These are phyloP conservation scores for Dictyostelium firmibasis DNA, from an alignment of 78 protist species.

Conservation along the genomic window DNA sequence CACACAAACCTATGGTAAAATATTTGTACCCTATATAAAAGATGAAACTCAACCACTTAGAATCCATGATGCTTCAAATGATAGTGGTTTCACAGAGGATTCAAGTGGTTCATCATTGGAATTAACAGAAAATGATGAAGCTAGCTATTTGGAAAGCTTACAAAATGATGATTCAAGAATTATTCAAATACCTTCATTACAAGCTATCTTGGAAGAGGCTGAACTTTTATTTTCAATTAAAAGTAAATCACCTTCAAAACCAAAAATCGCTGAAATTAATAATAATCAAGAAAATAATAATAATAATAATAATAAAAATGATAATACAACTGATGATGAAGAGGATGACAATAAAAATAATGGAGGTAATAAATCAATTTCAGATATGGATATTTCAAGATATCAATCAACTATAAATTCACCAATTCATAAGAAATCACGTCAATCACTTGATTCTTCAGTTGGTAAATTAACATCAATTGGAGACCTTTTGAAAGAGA, in stretches of 20 bases:
- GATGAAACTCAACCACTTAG: conserved; percentile 60
- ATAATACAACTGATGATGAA: background rate
- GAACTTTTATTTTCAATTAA: background rate
- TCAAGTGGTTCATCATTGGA: background rate
- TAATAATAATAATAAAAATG: background rate
- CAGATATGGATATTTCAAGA: conserved; percentile 24
- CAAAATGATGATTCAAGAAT: background rate
- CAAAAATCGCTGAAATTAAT: background rate
- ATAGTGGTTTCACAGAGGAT: background rate
- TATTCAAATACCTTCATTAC: background rate
- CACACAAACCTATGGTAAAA: conserved; percentile 49
- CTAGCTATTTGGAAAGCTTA: background rate
- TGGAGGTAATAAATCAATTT: background rate
- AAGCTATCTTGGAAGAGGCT: background rate
- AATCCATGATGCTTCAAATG: background rate
- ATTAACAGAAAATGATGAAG: background rate
- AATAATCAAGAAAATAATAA: background rate
- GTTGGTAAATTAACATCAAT: background rate
- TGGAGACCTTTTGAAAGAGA: background rate
- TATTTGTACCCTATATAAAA: conserved; percentile 38
- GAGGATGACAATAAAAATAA: background rate
- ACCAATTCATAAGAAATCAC: conserved; percentile 31
- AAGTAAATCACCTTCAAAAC: background rate
- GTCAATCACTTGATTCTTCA: background rate
- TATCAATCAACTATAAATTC: background rate